Evolutionary conservation across 1,139 yeast species (phyloP).

Genomic region (Suzukiozyma palmioleophila): DNA sequence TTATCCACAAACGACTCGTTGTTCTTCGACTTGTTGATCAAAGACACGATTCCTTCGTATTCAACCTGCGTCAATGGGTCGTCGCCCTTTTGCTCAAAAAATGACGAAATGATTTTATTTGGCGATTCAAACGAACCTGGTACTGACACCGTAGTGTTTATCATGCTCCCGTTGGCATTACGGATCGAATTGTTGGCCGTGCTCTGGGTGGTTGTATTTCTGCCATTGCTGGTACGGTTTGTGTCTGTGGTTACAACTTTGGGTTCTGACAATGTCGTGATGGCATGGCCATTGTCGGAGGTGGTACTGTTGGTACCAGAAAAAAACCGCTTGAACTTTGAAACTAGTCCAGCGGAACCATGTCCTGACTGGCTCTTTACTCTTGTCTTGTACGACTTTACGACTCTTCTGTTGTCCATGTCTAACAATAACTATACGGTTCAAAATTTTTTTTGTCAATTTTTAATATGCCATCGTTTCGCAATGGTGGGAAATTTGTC

Average conservation of each 20-base stretch:
- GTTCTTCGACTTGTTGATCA: conserved; percentile 26
- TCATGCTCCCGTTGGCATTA: conserved; percentile 1
- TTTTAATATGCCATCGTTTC: conserved; percentile 1
- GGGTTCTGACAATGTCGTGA: neutral
- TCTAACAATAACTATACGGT: conserved; percentile 11
- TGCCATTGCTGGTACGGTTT: conserved; percentile 3
- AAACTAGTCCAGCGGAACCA: conserved; percentile 21
- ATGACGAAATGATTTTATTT: conserved; percentile 63
- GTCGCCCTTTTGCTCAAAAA: conserved; percentile 74
- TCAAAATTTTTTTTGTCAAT: neutral
- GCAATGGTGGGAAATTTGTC: neutral
- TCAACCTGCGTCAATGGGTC: conserved; percentile 72
- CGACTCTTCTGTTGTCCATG: conserved; percentile 46
- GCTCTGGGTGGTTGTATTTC: too few relatives aligned
- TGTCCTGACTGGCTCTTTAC: conserved; percentile 12
- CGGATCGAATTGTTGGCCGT: conserved; percentile 1
- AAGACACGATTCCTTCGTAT: conserved; percentile 77
- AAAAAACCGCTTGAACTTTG: conserved; percentile 30
- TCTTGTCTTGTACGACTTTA: conserved; percentile 26
- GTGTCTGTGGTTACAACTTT: conserved; percentile 1
- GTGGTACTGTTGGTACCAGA: conserved; percentile 11
- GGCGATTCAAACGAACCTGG: conserved; percentile 14
- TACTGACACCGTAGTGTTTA: conserved; percentile 2
- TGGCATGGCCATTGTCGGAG: conserved; percentile 7
- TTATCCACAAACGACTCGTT: conserved; percentile 5